Evolutionary conservation across 306 rosid genomes (phyloP), one percentile per base, ranked within the genome.

Genomic region (Cucurbita ficifolia): DNA sequence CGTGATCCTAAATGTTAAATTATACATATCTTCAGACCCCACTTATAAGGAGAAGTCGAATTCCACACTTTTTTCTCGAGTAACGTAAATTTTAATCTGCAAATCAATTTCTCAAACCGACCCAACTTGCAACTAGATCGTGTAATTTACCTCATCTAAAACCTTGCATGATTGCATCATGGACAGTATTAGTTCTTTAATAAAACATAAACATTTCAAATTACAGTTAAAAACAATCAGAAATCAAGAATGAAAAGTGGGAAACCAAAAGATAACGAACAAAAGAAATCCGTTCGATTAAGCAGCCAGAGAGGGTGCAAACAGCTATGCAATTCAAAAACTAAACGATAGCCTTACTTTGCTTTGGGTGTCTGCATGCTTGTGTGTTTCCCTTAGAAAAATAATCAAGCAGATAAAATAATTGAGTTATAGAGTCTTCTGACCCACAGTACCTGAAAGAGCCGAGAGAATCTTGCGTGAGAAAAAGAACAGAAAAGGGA

Each of bases 291-390:
- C 58, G 42, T 43, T 8, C 0, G 36, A 68, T 68, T 19, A 45
- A 46, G 73, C 73, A 16, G 17, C 16, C 55, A 68, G 45, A 68
- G 45, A 16, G 36, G 51, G 10, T 35, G 72, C 52, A 65, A 65
- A 43, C 48, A 40, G 51, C 35, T 42, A 42, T 3, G 29, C 10
- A 57, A 56, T 13, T 53, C 65, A 39, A 43, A 45, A 17, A 76
- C 77, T 56, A 54, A 78, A 67, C 19, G 70, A 57, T 70, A 69
- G 76, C 60, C 87, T 82, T 85, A 92, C 97, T 90, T 92, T 76
- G 86, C 76, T 84, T 89, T 88, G 22, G 91, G 90, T 35, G 89
- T 86, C 92, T 92, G 96, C 97, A 89, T 92, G 64, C 63, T 85
- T 79, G 54, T 53, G 77, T 53, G 68, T 61, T 62, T 35, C 75